These are phyloP conservation scores for Suillus bovinus DNA, from an alignment of 768 basidiomycete genomes.

Conservation along the genomic window DNA sequence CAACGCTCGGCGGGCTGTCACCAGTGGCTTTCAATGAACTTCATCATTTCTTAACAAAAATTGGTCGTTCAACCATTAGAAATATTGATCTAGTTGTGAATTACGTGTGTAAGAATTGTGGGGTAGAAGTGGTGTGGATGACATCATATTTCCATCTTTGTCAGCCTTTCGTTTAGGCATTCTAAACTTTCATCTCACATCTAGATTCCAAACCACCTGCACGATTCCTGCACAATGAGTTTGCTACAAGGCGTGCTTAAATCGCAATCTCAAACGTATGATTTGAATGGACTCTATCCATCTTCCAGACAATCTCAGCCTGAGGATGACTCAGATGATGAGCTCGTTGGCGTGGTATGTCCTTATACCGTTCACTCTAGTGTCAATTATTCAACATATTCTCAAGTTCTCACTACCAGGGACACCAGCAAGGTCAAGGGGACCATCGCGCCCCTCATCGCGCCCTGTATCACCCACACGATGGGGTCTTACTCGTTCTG, in stretches of 20 bases:
- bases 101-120: too few relatives aligned
- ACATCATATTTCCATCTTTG: conserved; percentile 11
- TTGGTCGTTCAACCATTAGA: too few relatives aligned
- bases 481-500: conserved; percentile 18
- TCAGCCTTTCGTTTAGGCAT: conserved; percentile 3
- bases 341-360: conserved; percentile 72
- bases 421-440: conserved; percentile 65
- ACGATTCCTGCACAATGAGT: conserved; percentile 49
- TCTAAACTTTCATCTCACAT: conserved; percentile 1
- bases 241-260: conserved; percentile 71
- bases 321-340: conserved; percentile 62
- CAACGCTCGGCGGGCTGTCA: too few relatives aligned
- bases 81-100: too few relatives aligned
- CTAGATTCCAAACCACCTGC: neutral
- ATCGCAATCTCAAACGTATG: conserved; percentile 38
- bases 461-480: conserved; percentile 36
- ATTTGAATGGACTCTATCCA: conserved; percentile 22
- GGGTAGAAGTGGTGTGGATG: too few relatives aligned
- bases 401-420: conserved; percentile 64
- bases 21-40: too few relatives aligned
- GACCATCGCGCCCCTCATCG: conserved; percentile 42
- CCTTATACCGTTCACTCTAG: conserved; percentile 2
- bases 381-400: conserved; percentile 13
- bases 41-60: too few relatives aligned
- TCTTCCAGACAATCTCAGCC: conserved; percentile 12